Percentiles rank a stretch among this genome's conserved stretches.
phyloP scores from a whole-genome alignment of 1,284 basidiomycete genomes.

The Cutaneotrichosporon cutaneum region DNA sequence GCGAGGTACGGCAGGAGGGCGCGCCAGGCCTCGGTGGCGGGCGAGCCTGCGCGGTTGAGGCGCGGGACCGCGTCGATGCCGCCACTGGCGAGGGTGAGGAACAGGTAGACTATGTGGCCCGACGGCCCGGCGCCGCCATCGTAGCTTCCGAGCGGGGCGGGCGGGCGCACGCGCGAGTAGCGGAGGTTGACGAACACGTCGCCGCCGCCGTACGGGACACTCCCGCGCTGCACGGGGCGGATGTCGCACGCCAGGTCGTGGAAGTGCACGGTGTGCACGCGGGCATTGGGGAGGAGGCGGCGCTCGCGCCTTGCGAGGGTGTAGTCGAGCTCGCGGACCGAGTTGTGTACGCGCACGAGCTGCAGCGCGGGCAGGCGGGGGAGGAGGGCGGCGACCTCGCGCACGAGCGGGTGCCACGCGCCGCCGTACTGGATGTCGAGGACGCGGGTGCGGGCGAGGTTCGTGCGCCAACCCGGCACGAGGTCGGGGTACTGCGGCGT shows the following conservation, averaged over 20 bases:
- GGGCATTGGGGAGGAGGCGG: neutral
- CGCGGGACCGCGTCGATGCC: neutral
- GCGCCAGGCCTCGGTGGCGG: neutral
- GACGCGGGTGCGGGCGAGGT: neutral
- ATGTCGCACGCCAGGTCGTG: neutral
- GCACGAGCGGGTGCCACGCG: neutral
- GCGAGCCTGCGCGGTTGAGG: neutral
- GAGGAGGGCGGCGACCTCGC: neutral
- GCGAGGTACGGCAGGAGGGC: neutral
- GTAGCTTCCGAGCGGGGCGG: neutral
- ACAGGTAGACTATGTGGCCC: neutral
- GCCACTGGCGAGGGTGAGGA: neutral
- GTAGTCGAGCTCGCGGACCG: neutral
- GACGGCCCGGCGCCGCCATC: neutral
- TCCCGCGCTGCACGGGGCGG: neutral
- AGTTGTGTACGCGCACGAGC: neutral
- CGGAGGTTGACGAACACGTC: conserved; percentile 8
- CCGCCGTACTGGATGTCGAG: neutral
- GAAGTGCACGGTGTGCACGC: neutral
- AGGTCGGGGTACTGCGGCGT: neutral
- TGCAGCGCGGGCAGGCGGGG: neutral
- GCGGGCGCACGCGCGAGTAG: neutral
- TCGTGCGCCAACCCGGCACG: neutral
- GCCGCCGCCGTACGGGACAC: neutral
- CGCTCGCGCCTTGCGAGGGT: neutral